Evolutionary conservation across 2,329 filamentous ascomycete genomes (phyloP), one percentile per base, ranked within the genome.

Genomic region (Chrysosporium keratinophilum): DNA sequence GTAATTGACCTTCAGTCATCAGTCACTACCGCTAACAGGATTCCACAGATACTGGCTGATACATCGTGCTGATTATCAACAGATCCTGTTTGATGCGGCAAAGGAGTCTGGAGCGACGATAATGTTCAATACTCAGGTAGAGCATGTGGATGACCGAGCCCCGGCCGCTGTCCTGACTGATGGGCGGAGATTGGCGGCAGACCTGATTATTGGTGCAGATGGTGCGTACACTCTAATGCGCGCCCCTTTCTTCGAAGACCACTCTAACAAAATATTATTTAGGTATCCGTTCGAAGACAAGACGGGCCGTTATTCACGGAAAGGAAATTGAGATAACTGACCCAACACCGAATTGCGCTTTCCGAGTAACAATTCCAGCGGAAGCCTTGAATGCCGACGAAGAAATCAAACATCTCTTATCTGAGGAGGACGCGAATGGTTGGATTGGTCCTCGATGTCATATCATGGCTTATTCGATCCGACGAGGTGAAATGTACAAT

Each of bases 161-260:
- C 61, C 64, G 12, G 50, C 58, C 4, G 63, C 69, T 3, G 64
- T 64, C 10, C 62, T 74, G 1, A 61, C 61, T 1, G 62, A 67
- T 35, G 70, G 67, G 0, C 52, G 59, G 11, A 62, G 59, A 3
- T 62, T 53, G 1, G 54, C 54, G 6, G 60, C 49, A 28, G 74
- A 77, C 55, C 60, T 76, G 1, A 62, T 78, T 3, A 65, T 77
- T 50, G 74, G 73, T 14, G 70, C 74, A 3, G 76, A 78, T 59
- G 76, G 76, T 3, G 66, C 75, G 45, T 74, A 72, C 63, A 41
- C 20, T 14, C 9, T 12, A 17, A n/a, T 7, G 28, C n/a, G 12
- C 11, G n/a, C 12, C 50, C 39, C 3, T 7, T 34, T 50, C 10
- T 2, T 12, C n/a, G 19, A 12, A 7, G 47, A 33, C 10, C 42